These are phyloP conservation scores for Prototheca wickerhamii DNA, from an alignment of 163 green algal genomes.

Conservation along the genomic window DNA sequence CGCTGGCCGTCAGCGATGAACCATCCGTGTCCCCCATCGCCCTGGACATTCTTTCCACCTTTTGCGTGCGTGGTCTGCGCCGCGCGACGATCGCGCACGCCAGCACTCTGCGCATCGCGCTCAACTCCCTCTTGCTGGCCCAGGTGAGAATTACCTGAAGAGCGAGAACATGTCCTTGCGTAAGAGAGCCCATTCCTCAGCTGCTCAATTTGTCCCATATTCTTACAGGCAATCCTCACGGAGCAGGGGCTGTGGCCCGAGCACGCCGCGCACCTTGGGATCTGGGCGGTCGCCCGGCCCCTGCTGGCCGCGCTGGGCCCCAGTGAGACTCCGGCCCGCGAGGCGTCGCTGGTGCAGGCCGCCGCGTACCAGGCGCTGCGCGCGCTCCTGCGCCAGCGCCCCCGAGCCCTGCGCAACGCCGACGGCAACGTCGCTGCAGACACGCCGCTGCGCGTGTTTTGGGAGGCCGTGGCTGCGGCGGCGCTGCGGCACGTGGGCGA, in stretches of 20 bases:
- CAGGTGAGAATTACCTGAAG: too few species aligned
- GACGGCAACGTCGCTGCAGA: neutral
- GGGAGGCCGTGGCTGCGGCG: neutral
- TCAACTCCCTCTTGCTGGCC: conserved; percentile 21
- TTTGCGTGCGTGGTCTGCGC: conserved; percentile 17
- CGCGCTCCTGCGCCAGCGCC: neutral
- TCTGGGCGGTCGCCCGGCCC: conserved; percentile 1
- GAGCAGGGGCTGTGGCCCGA: neutral
- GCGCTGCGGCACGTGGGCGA: neutral
- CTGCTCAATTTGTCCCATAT: neutral
- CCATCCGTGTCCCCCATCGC: too few species aligned
- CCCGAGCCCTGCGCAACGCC: neutral
- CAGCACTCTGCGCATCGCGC: conserved; percentile 6
- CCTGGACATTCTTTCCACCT: too few species aligned
- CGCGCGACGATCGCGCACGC: neutral
- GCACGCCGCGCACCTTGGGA: neutral
- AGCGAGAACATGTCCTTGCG: too few species aligned
- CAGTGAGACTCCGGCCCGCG: neutral
- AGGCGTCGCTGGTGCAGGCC: neutral
- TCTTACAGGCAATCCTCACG: neutral
- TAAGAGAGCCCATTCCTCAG: neutral
- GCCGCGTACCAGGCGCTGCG: conserved; percentile 1
- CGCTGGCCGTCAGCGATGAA: too few species aligned
- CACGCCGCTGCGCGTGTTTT: conserved; percentile 1
- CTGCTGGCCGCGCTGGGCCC: conserved; percentile 7